These are phyloP conservation scores for Aspergillus brunneoviolaceus DNA, from an alignment of 2,329 filamentous ascomycete genomes.

Conservation along the genomic window DNA sequence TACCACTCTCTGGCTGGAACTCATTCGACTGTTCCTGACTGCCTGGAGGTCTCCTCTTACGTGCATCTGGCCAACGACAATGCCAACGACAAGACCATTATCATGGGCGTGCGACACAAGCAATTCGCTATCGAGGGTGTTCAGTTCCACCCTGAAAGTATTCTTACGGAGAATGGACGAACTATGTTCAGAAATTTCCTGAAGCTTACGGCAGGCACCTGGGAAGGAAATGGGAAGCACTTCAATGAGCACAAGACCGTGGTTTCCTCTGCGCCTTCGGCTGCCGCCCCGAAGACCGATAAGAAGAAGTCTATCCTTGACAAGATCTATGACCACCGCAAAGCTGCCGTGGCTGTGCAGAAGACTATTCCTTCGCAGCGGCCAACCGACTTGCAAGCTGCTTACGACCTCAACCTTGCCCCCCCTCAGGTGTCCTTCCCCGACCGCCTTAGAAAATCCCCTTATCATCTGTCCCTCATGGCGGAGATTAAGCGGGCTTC, in stretches of 20 bases:
- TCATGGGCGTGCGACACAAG: conserved; percentile 96
- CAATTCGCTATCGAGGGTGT: conserved; percentile 89
- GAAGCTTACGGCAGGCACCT: conserved; percentile 82
- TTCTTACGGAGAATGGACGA: conserved; percentile 84
- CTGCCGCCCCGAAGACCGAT: conserved; percentile 28
- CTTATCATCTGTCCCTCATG: conserved; percentile 89
- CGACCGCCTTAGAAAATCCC: conserved; percentile 73
- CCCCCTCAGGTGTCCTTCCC: conserved; percentile 82
- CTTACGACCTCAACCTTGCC: conserved; percentile 79
- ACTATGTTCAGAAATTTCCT: conserved; percentile 93
- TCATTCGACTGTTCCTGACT: conserved; percentile 78
- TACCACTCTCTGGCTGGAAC: conserved; percentile 97
- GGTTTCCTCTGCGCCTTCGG: conserved; percentile 19
- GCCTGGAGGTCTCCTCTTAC: conserved; percentile 88
- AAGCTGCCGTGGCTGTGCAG: conserved; percentile 72
- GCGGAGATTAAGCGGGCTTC: conserved; percentile 97
- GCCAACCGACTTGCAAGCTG: conserved; percentile 77
- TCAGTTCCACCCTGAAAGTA: conserved; percentile 97
- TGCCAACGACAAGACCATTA: conserved; percentile 69
- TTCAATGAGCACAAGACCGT: conserved; percentile 24
- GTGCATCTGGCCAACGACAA: conserved; percentile 69
- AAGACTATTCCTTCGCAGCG: conserved; percentile 83
- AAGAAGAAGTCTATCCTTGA: conserved; percentile 86
- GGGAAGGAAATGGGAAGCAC: conserved; percentile 69
- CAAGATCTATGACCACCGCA: conserved; percentile 82